Percentiles rank a stretch among this genome's conserved stretches.
Conservation (phyloP, 192 early-diverging fungal genomes). For the Kickxella alabastrina region DNA sequence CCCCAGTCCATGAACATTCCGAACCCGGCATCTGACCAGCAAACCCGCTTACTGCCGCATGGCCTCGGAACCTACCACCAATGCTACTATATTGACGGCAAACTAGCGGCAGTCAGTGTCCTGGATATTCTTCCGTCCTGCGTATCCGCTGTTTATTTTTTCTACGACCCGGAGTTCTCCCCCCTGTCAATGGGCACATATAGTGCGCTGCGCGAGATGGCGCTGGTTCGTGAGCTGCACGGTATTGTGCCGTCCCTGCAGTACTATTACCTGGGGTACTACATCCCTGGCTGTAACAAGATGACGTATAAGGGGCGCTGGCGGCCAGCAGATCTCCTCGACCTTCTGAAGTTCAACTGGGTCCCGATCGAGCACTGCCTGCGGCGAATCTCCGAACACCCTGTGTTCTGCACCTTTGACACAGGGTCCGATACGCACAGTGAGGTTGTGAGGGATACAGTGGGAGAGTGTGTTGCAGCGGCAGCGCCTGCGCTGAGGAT, state of each 20-base stretch:
- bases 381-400: conserved; percentile 29
- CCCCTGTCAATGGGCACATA: conserved; percentile 80
- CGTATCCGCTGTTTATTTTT: conserved; percentile 90
- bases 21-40: background rate
- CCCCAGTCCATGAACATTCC: background rate
- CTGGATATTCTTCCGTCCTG: conserved; percentile 86
- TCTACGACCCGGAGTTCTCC: conserved; percentile 86
- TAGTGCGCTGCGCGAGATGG: conserved; percentile 80
- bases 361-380: conserved; percentile 40
- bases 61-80: conserved; percentile 83
- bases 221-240: conserved; percentile 54
- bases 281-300: conserved; percentile 85
- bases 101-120: conserved; percentile 85
- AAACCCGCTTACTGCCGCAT: conserved; percentile 18
- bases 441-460: conserved; percentile 22
- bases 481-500: conserved; percentile 9
- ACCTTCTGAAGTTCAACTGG: conserved; percentile 56
- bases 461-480: background rate
- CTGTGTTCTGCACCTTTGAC: conserved; percentile 38
- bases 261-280: conserved; percentile 96
- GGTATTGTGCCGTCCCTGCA: conserved; percentile 49
- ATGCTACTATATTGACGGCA: conserved; percentile 81
- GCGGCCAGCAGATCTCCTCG: conserved; percentile 77
- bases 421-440: conserved; percentile 8
- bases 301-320: conserved; percentile 95